A percentile compares a stretch with the other conserved stretches of the same genome.
Evolutionary conservation across 164 flowering plant genomes (phyloP).

Genomic region (Amborella trichopoda): DNA sequence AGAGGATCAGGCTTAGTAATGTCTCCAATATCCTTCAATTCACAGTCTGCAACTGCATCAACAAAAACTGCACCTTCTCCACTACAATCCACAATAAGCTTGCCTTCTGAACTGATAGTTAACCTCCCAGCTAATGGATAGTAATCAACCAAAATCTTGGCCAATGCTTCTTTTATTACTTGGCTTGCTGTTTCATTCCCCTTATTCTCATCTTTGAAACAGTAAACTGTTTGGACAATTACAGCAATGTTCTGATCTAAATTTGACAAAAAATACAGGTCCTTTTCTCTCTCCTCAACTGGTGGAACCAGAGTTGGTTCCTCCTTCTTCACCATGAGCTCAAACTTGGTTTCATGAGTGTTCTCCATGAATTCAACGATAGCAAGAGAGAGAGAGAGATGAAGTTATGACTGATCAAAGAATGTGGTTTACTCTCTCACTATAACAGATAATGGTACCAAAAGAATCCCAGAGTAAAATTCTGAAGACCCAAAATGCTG

Average conservation of each 20-base stretch:
- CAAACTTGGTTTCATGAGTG: constrained; percentile 10
- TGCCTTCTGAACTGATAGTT: constrained; percentile 55
- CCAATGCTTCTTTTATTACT: constrained; percentile 50
- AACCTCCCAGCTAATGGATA: constrained; percentile 72
- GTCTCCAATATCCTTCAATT: constrained; percentile 48
- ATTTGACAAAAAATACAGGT: constrained; percentile 45
- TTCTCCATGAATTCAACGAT: no score
- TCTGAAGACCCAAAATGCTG: no score
- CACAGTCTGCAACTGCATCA: constrained; percentile 65
- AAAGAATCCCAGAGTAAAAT: no score
- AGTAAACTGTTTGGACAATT: constrained; percentile 45
- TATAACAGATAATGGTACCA: no score
- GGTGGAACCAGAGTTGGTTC: constrained; percentile 37
- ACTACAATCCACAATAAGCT: constrained; percentile 68
- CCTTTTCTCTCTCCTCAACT: constrained; percentile 38
- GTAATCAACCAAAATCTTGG: constrained; percentile 66
- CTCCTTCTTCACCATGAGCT: constrained; percentile 21
- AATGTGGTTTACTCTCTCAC: no score
- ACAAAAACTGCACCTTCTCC: constrained; percentile 81
- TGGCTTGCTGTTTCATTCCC: constrained; percentile 44
- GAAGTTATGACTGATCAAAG: no score
- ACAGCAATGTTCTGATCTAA: constrained; percentile 66
- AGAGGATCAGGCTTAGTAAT: constrained; percentile 64
- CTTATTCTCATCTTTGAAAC: constrained; percentile 34
- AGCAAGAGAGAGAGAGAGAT: no score